These are phyloP conservation scores for Candida oleophila DNA, from an alignment of 805 yeast species.

Conservation along the genomic window DNA sequence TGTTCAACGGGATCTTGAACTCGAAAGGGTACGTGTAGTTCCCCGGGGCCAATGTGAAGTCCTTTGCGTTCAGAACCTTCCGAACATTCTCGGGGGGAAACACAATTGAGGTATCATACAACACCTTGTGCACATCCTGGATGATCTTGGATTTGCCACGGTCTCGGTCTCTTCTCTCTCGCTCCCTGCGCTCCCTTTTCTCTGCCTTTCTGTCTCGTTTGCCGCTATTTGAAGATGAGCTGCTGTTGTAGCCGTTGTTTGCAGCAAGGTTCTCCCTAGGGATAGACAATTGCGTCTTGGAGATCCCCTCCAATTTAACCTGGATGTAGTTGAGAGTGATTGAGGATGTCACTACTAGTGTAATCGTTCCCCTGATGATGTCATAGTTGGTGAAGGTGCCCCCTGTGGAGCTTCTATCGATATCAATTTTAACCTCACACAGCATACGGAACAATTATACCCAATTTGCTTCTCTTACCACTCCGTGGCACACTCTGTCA, in stretches of 20 bases:
- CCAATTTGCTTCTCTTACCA: too few relatives aligned
- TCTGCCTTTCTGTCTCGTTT: constrained; percentile 1
- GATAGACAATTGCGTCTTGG: constrained; percentile 35
- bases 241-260: background rate
- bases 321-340: constrained; percentile 46
- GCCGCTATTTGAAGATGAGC: background rate
- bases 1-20: constrained; percentile 43
- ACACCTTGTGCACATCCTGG: constrained; percentile 43
- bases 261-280: constrained; percentile 13
- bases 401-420: constrained; percentile 31
- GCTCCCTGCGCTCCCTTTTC: constrained; percentile 8
- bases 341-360: constrained; percentile 37
- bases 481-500: too few relatives aligned
- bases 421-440: constrained; percentile 29
- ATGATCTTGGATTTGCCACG: constrained; percentile 17
- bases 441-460: background rate
- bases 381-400: constrained; percentile 50
- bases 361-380: constrained; percentile 39
- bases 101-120: constrained; percentile 49
- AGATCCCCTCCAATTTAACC: constrained; percentile 52
- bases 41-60: constrained; percentile 50
- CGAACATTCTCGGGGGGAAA: constrained; percentile 54
- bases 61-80: constrained; percentile 40
- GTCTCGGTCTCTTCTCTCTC: constrained; percentile 17
- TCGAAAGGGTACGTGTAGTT: constrained; percentile 49